Percentiles rank a stretch among this genome's conserved stretches.
phyloP scores from a whole-genome alignment of 179 eudicot species.

The Silene vulgaris region DNA sequence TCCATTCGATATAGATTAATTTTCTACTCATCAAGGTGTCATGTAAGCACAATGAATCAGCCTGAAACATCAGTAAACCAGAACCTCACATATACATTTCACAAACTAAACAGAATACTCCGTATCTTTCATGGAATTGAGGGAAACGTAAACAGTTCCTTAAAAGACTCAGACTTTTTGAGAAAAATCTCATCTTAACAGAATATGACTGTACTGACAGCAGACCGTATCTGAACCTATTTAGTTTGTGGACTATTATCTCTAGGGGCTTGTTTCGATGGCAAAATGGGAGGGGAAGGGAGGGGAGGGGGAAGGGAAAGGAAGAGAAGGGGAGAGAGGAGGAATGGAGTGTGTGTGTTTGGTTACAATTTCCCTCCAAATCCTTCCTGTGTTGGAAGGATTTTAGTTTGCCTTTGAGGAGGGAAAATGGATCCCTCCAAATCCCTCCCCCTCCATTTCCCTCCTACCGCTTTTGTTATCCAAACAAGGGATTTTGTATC shows the following conservation, averaged over 20 bases:
- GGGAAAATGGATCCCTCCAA: too few species aligned
- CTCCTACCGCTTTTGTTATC: too few species aligned
- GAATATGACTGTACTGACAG: not conserved
- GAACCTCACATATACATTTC: not conserved
- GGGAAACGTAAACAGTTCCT: not conserved
- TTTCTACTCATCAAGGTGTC: conserved; percentile 4
- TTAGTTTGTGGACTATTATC: not conserved
- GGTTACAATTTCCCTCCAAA: too few species aligned
- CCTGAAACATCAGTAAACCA: not conserved
- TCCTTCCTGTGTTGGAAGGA: too few species aligned
- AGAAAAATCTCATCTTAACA: not conserved
- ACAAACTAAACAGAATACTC: not conserved
- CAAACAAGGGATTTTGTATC: too few species aligned
- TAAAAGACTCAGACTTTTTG: not conserved
- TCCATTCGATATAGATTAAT: not conserved
- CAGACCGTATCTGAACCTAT: not conserved
- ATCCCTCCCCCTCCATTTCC: too few species aligned
- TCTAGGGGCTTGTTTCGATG: not conserved
- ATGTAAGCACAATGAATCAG: conserved; percentile 5
- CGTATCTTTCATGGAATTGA: not conserved
- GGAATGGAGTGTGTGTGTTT: too few species aligned
- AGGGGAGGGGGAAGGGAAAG: too few species aligned
- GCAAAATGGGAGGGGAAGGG: too few species aligned
- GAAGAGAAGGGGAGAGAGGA: too few species aligned
- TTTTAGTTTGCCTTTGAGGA: too few species aligned